Conservation (phyloP, 768 basidiomycete species). For the Calvatia gigantea region DNA sequence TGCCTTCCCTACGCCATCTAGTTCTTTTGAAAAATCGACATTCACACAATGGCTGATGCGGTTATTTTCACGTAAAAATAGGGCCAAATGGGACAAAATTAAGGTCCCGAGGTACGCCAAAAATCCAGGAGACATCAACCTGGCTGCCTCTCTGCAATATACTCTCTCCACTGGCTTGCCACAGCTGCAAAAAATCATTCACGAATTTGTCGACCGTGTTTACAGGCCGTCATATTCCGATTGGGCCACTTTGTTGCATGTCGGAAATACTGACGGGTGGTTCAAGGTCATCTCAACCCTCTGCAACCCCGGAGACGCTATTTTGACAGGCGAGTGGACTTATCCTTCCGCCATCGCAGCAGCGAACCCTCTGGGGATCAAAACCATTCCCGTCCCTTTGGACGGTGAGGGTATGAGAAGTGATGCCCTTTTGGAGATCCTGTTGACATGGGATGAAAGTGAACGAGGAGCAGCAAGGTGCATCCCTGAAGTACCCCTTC, state of each 20-base stretch:
- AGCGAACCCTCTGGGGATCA: constrained; percentile 37
- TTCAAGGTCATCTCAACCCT: constrained; percentile 54
- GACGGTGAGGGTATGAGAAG: constrained; percentile 71
- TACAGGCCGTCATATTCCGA: constrained; percentile 61
- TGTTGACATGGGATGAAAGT: constrained; percentile 64
- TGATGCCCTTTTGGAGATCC: constrained; percentile 51
- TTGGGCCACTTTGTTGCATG: constrained; percentile 52
- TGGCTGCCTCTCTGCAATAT: constrained; percentile 72
- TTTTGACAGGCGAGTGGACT: constrained; percentile 68
- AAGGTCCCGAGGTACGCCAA: constrained; percentile 60
- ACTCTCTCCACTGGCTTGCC: constrained; percentile 48
- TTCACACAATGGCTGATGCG: constrained; percentile 56
- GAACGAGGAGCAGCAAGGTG: constrained; percentile 55
- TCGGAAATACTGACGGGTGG: constrained; percentile 76
- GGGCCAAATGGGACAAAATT: constrained; percentile 44
- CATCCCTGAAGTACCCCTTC: constrained; percentile 3
- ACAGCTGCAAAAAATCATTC: constrained; percentile 50
- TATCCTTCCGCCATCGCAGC: constrained; percentile 54
- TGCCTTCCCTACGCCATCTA: constrained; percentile 13
- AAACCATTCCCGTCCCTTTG: constrained; percentile 56
- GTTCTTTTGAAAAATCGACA: constrained; percentile 21
- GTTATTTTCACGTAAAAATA: constrained; percentile 35
- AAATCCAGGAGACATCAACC: constrained; percentile 45
- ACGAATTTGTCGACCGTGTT: constrained; percentile 51
- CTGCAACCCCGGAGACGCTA: constrained; percentile 60